These are phyloP conservation scores for Fusarium albosuccineum DNA, from an alignment of 2,329 filamentous ascomycete genomes.

Conservation along the genomic window DNA sequence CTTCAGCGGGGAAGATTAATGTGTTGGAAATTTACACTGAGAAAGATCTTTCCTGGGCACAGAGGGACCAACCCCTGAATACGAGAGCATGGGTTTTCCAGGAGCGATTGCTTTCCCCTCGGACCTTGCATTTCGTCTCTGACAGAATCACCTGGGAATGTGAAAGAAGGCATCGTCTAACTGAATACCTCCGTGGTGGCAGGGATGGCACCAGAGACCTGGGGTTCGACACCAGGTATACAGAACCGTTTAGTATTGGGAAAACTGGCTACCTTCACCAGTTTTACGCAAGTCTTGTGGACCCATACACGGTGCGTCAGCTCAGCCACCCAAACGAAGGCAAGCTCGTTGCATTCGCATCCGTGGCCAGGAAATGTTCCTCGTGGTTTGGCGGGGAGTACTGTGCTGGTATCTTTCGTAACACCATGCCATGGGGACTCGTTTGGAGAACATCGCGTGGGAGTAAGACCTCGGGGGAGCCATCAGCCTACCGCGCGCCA, in stretches of 20 bases:
- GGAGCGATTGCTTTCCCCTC: conserved; percentile 13
- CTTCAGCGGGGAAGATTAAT: neutral
- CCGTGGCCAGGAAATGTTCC: neutral
- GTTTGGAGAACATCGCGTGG: conserved; percentile 8
- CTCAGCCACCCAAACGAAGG: neutral
- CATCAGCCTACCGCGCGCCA: conserved; percentile 4
- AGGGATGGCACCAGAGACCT: neutral
- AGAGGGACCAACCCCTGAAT: neutral
- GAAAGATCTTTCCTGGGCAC: neutral
- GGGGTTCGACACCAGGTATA: conserved; percentile 6
- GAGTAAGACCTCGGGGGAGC: too few species aligned
- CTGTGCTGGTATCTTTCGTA: conserved; percentile 15
- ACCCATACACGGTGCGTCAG: neutral
- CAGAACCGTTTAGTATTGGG: neutral
- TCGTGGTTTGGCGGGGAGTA: conserved; percentile 11
- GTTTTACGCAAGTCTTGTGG: neutral
- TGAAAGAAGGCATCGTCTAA: neutral
- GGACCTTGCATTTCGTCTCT: conserved; percentile 8
- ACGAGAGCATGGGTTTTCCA: conserved; percentile 13
- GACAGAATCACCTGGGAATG: conserved; percentile 19
- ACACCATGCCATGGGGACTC: conserved; percentile 12
- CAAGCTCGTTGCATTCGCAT: conserved; percentile 14
- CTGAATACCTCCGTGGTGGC: conserved; percentile 3
- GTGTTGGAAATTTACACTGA: neutral
- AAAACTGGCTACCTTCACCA: neutral